Base-by-base conservation (phyloP, 257 asterid genomes). In the Cruciata laevipes region DNA sequence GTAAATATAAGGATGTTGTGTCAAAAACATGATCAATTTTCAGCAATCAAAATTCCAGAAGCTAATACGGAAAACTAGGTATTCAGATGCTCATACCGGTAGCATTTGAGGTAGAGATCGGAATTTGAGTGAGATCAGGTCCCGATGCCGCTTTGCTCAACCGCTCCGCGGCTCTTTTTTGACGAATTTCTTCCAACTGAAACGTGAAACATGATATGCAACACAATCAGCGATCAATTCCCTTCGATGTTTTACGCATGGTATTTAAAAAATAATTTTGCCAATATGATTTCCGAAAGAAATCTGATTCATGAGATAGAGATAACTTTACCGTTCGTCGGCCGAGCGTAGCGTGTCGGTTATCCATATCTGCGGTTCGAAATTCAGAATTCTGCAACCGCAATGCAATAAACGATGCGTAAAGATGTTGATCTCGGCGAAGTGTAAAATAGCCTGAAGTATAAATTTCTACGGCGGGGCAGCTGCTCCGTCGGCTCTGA, bases 131-230 rank as follows among this genome's bases (percentile, higher is more conserved):
- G 68, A 94, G 95, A 94, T 90, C 99, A 62, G 85, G 82, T 78
- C 89, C 96, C 12, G 97, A 88, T 16, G 95, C 62, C 6, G 81
- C 75, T 79, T 94, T 88, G 86, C 85, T 84, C 82, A 88, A 75
- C 74, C 91, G 77, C 79, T 90, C 96, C 35, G 95, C 96, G 3
- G 97, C 96, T 72, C 99, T 88, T 83, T 86, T 93, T 79, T 81
- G 96, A 14, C 99, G 95, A 90, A 93, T 93, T 61, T 90, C 99
- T 73, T 86, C 97, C 86, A 93, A 59, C 99, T 92, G 88, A 66
- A 51, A 44, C 38, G 24, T 14, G 9, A 37, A 57, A 53, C 33
- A 20, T 18, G 23, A 40, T 20, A 35, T 35, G 66, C 66, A 61
- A n/a, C 20, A 31, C 0, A 17, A 20, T 61, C 44, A 61, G 16